Evolutionary conservation across 768 basidiomycete genomes (phyloP), one percentile per base, ranked within the genome.

Genomic region (Rubroboletus satanas): DNA sequence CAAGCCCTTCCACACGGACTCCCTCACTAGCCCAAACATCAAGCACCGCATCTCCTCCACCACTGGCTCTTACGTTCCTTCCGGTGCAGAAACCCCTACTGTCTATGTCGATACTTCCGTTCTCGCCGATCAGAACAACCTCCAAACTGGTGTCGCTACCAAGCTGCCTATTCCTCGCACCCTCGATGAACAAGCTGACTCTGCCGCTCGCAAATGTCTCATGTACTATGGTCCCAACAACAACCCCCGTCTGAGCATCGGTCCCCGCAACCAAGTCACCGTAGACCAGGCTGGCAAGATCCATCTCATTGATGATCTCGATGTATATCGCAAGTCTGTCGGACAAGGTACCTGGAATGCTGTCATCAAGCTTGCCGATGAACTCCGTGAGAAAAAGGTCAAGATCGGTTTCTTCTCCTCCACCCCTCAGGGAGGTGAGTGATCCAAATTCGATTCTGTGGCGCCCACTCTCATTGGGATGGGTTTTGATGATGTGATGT

Each of bases 351-450:
- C 90, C 3, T 95, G 90, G 91, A 86, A 84, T 59, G 80, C 89
- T 0, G 89, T 95, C 55, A 78, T 74, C 67, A 88, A 88, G 64
- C 85, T 93, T 44, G 88, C 90, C 5, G 84, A 88, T 47, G 92
- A 93, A 66, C 79, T 97, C 41, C 84, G 86, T 53, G 84, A 88
- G 70, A 91, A 88, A 74, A 88, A 93, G 58, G 76, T 91, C 68
- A 92, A 90, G 72, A 90, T 96, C 59, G 88, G 87, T 23, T 96
- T 96, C 81, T 96, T 96, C 74, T 93, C 90, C 29, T 93, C 92
- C 10, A 98, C 95, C 7, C 94, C 94, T 11, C 93, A 96, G 75
- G 94, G 94, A 78, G 85, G 88, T 88, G 72, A 65, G 80, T 66
- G 48, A 38, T 57, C 48, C 29, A 56, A 49, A 45, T 49, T 48